Evolutionary conservation across 176 grass and related monocot species (phyloP).

Genomic region (Themeda triandra): DNA sequence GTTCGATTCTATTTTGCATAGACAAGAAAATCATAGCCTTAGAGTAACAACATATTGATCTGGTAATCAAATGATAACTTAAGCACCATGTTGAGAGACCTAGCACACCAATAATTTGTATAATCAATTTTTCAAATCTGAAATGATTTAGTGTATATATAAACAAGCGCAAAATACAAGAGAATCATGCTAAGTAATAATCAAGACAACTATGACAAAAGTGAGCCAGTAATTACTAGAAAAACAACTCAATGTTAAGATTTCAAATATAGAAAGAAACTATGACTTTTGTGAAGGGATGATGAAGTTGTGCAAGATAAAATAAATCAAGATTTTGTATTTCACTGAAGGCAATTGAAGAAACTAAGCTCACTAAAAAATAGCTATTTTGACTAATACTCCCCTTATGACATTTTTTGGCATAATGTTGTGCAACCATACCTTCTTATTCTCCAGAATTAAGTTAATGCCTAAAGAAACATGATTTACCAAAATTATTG

Average conservation of each 20-base stretch:
- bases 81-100: neutral
- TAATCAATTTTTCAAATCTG: neutral
- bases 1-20: neutral
- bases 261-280: neutral
- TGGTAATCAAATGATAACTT: neutral
- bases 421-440: neutral
- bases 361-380: neutral
- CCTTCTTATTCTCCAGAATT: neutral
- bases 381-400: neutral
- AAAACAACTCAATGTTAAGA: too few species aligned
- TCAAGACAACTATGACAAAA: neutral
- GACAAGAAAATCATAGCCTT: neutral
- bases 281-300: neutral
- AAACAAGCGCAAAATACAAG: neutral
- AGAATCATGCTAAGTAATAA: neutral
- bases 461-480: neutral
- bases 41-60: neutral
- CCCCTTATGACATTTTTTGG: neutral
- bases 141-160: neutral
- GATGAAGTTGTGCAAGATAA: neutral
- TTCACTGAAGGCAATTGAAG: neutral
- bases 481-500: neutral
- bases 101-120: neutral
- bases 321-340: neutral
- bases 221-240: too few species aligned